These are phyloP conservation scores for Phlebiopsis flavidoalba DNA, from an alignment of 768 basidiomycete species.

Conservation along the genomic window DNA sequence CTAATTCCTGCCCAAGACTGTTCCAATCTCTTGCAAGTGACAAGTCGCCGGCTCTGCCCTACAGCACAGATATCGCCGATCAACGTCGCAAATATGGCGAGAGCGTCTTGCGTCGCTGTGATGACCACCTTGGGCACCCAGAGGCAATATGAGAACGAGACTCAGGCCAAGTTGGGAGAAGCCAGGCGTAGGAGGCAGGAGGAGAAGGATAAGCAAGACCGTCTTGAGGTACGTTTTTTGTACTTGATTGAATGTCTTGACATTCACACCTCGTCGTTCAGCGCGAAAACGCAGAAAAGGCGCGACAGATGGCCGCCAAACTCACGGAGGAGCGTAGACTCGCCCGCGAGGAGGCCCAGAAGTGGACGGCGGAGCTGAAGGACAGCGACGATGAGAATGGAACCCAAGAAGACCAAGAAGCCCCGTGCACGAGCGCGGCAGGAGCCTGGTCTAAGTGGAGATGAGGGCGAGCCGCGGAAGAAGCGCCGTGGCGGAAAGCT, in stretches of 20 bases:
- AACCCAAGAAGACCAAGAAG: slow-evolving; percentile 43
- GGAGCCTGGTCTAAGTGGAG: slow-evolving; percentile 32
- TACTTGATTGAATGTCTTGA: background rate
- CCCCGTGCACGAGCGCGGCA: slow-evolving; percentile 48
- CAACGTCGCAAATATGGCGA: slow-evolving; percentile 89
- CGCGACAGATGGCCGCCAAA: slow-evolving; percentile 66
- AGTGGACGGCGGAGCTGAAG: slow-evolving; percentile 68
- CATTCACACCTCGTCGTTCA: slow-evolving; percentile 24
- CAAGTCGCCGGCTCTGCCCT: slow-evolving; percentile 64
- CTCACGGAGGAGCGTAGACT: slow-evolving; percentile 74
- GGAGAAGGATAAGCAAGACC: slow-evolving; percentile 64
- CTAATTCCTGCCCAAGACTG: slow-evolving; percentile 41
- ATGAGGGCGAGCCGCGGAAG: slow-evolving; percentile 53
- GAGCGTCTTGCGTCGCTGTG: slow-evolving; percentile 74
- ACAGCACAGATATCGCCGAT: slow-evolving; percentile 82
- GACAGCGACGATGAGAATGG: slow-evolving; percentile 78
- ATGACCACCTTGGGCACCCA: slow-evolving; percentile 76
- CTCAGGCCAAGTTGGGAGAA: slow-evolving; percentile 65
- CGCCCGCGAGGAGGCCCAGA: slow-evolving; percentile 73
- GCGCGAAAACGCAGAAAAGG: slow-evolving; percentile 58
- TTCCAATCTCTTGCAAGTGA: slow-evolving; percentile 83
- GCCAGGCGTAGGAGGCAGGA: slow-evolving; percentile 77
- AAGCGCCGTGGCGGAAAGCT: slow-evolving; percentile 62
- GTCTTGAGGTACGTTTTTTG: slow-evolving; percentile 50
- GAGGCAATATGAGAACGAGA: slow-evolving; percentile 64